Conservation (phyloP, 495 filamentous ascomycete genomes). For the Podospora australis region DNA sequence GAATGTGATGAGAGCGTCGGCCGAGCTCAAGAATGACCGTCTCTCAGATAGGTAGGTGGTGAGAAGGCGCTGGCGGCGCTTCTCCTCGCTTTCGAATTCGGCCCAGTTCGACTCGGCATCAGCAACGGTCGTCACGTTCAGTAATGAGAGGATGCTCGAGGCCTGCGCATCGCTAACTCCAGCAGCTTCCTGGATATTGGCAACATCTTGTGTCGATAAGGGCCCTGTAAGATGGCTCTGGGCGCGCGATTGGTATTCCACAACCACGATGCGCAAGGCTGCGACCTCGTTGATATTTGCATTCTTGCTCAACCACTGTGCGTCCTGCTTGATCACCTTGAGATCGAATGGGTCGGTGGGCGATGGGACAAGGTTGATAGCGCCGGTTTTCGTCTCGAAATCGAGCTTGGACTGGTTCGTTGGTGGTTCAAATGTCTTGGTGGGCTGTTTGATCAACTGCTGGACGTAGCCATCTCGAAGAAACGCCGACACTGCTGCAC, state of each 20-base stretch:
- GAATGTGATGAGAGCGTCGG: constrained; percentile 38
- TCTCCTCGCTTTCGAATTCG: constrained; percentile 50
- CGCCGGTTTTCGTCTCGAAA: constrained; percentile 82
- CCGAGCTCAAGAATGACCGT: constrained; percentile 47
- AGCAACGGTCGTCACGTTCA: constrained; percentile 33
- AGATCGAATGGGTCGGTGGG: constrained; percentile 64
- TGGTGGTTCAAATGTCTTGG: constrained; percentile 55
- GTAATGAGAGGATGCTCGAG: constrained; percentile 37
- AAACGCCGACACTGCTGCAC: constrained; percentile 51
- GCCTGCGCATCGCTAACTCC: constrained; percentile 51
- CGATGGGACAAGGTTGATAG: constrained; percentile 77
- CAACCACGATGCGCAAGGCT: constrained; percentile 69
- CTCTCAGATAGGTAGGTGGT: constrained; percentile 65
- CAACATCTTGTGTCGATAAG: constrained; percentile 61
- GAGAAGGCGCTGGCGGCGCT: constrained; percentile 56
- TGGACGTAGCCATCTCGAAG: constrained; percentile 60
- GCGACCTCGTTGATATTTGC: constrained; percentile 72
- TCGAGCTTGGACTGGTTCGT: constrained; percentile 55
- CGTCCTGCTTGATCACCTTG: constrained; percentile 76
- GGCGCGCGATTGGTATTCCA: constrained; percentile 78
- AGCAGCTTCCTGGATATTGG: constrained; percentile 59
- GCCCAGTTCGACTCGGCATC: constrained; percentile 45
- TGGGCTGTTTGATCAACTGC: constrained; percentile 56
- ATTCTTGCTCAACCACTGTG: constrained; percentile 73
- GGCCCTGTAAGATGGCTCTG: constrained; percentile 56